Evolutionary conservation across 1,139 yeast genomes (phyloP), one percentile per base, ranked within the genome.

Genomic region (Candida sp.): DNA sequence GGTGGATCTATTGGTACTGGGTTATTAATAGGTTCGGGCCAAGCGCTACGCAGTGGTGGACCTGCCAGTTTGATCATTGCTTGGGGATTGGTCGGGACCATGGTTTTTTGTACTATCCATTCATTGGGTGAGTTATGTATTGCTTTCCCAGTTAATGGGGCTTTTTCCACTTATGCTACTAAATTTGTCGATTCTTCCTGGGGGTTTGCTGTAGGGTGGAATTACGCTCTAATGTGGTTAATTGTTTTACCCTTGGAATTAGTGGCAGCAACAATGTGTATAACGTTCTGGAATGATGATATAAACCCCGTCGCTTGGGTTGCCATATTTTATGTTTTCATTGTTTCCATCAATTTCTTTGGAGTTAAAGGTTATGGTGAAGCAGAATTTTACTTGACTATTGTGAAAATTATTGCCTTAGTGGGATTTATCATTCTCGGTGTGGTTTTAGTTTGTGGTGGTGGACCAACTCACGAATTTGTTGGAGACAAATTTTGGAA

Each of bases 61-160:
- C 95, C 95, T 4, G 93, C 87, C 5, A 86, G 87, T 43, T 66
- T 87, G 37, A 61, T 87, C 36, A 77, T 84, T 45, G 90, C 90
- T 45, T 87, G 83, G 58, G 78, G 79, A 42, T 64, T 83, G 39
- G 75, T 86, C 49, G 87, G 90, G 38, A 71, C 85, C 5, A 74
- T 85, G 77, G 79, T 88, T 52, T 86, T 80, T 66, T 77, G 81
- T 55, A 84, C 87, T 38, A 84, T 87, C 55, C 91, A 87, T 59
- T 83, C 93, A n/a, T 79, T 89, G 44, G 95, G 96, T 50, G 97
- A 89, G 63, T 61, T 88, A 59, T 89, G 95, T 39, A 87, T 86
- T 35, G 75, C 82, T 11, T 87, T 83, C 63, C 91, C 95, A 5
- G 82, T 87, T 38, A 73, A 86, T 44, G 96, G 96, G 54, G 88